Evolutionary conservation across 2,329 filamentous ascomycete species (phyloP).

Genomic region (Aspergillus tubingensis): DNA sequence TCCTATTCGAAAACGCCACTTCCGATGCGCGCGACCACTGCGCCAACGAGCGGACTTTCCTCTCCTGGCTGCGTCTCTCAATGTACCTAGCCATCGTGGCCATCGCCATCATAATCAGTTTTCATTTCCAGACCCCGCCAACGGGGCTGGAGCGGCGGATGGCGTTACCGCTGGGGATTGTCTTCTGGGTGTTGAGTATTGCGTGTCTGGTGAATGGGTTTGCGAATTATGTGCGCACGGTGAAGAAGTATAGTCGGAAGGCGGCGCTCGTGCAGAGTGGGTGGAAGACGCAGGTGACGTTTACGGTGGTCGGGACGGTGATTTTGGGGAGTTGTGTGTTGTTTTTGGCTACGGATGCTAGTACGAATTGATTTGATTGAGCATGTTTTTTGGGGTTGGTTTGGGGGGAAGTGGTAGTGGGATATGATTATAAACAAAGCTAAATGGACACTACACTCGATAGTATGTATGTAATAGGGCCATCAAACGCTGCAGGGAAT

Average conservation of each 20-base stretch:
- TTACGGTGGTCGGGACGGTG: slow-evolving; percentile 44
- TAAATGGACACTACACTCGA: too few species aligned
- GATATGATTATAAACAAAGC: too few species aligned
- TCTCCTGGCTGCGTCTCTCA: slow-evolving; percentile 85
- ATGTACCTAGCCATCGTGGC: slow-evolving; percentile 90
- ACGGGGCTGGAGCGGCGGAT: slow-evolving; percentile 71
- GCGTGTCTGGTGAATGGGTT: slow-evolving; percentile 76
- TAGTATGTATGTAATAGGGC: too few species aligned
- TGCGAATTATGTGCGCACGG: slow-evolving; percentile 80
- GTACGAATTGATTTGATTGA: slow-evolving; percentile 1
- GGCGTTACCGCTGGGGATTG: slow-evolving; percentile 77
- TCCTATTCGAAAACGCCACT: slow-evolving; percentile 67
- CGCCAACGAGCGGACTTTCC: slow-evolving; percentile 71
- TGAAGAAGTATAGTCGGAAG: slow-evolving; percentile 77
- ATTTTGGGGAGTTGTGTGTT: slow-evolving; percentile 50
- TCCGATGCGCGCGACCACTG: slow-evolving; percentile 69
- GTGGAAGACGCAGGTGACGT: slow-evolving; percentile 87
- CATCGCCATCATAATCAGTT: slow-evolving; percentile 87
- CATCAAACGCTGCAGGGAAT: neutral
- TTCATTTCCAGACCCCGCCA: slow-evolving; percentile 79
- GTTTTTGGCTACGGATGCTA: slow-evolving; percentile 44
- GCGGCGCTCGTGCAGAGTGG: slow-evolving; percentile 87
- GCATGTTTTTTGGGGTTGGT: neutral
- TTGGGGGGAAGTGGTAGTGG: too few species aligned
- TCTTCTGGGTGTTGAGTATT: slow-evolving; percentile 84